Conservation (phyloP, 371 early-diverging fungal genomes). For the Haplosporangium sp. region DNA sequence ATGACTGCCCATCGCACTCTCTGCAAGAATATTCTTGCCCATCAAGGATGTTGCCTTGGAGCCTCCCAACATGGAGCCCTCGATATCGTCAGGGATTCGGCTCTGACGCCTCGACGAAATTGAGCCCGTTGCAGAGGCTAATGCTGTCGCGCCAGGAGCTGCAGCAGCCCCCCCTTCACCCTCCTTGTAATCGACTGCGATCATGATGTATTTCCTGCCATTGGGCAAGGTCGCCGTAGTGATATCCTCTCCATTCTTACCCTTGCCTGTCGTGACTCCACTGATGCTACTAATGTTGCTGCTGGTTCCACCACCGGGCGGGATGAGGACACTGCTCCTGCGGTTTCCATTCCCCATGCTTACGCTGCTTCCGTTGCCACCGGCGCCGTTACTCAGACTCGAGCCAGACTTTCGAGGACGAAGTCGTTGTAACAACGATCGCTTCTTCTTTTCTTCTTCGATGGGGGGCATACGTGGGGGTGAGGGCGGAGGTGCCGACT, state of each 20-base stretch:
- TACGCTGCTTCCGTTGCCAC: neutral
- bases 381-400: neutral
- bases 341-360: neutral
- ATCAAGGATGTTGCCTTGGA: conserved; percentile 15
- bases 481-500: conserved; percentile 24
- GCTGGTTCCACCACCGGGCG: neutral
- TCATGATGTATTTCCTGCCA: conserved; percentile 31
- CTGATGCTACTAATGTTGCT: conserved; percentile 11
- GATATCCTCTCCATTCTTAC: conserved; percentile 8
- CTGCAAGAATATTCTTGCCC: no score
- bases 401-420: conserved; percentile 24
- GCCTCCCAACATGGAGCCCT: neutral
- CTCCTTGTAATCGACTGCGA: conserved; percentile 31
- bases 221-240: conserved; percentile 12
- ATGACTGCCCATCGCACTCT: no score
- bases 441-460: conserved; percentile 45
- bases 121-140: no score
- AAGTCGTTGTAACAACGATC: conserved; percentile 20
- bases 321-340: conserved; percentile 14
- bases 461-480: neutral
- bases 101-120: conserved; percentile 30
- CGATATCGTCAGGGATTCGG: conserved; percentile 10
- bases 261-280: neutral
- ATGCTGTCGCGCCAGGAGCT: conserved; percentile 5
- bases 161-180: conserved; percentile 4